Evolutionary conservation across 352 stramenopile genomes (phyloP).

Genomic region (Phytophthora lateralis): DNA sequence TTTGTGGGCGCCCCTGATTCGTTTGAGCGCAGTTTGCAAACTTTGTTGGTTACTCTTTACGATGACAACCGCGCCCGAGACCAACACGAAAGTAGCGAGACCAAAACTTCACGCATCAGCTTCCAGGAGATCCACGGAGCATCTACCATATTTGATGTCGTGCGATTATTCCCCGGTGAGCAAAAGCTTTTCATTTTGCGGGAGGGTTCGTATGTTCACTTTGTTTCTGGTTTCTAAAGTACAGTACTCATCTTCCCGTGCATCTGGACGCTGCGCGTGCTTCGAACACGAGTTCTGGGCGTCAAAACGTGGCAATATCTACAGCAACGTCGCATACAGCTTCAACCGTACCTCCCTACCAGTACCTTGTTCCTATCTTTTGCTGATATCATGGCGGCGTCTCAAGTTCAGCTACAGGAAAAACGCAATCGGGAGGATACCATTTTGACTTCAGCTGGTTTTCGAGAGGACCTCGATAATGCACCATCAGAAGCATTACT

Average conservation of each 20-base stretch:
- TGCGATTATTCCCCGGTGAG: constrained; percentile 62
- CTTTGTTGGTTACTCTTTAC: constrained; percentile 35
- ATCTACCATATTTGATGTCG: constrained; percentile 40
- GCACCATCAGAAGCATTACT: constrained; percentile 7
- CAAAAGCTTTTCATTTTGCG: neutral
- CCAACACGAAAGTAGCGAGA: neutral
- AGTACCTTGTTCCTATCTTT: constrained; percentile 36
- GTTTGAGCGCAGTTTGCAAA: constrained; percentile 27
- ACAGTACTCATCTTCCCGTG: constrained; percentile 70
- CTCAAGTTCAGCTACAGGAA: constrained; percentile 21
- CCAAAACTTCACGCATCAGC: neutral
- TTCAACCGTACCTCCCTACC: constrained; percentile 26
- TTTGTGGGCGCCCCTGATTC: constrained; percentile 43
- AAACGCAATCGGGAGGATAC: constrained; percentile 19
- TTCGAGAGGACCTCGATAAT: neutral
- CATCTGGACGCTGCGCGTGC: constrained; percentile 59
- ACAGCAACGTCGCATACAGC: constrained; percentile 38
- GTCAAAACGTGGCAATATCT: constrained; percentile 53
- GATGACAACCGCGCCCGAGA: neutral
- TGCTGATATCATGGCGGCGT: constrained; percentile 47
- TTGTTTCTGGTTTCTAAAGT: constrained; percentile 1
- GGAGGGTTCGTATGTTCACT: neutral
- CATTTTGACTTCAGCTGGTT: constrained; percentile 21
- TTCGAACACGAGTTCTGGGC: constrained; percentile 53
- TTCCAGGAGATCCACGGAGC: constrained; percentile 42